A percentile compares a stretch with the other conserved stretches of the same genome.
These are phyloP conservation scores for Rubia yunnanensis DNA, from an alignment of 257 asterid genomes.

Conservation along the genomic window DNA sequence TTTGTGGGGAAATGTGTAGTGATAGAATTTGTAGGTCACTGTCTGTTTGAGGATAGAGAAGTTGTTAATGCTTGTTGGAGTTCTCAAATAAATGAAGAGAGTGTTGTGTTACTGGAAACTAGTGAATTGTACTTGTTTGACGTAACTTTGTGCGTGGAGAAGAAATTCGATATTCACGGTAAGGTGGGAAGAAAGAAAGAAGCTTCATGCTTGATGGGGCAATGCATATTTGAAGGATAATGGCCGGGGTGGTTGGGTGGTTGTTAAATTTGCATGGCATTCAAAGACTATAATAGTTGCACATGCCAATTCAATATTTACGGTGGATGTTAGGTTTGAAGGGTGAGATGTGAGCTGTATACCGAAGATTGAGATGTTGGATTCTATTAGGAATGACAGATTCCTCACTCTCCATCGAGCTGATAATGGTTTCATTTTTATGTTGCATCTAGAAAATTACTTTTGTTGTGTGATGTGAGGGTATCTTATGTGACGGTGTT, in stretches of 20 bases:
- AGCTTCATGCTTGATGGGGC: conserved; percentile 32
- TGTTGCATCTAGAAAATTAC: too few relatives aligned
- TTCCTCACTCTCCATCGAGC: conserved; percentile 49
- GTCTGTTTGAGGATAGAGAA: conserved; percentile 30
- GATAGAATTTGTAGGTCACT: conserved; percentile 44
- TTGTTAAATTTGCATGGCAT: conserved; percentile 73
- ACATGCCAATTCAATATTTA: conserved; percentile 34
- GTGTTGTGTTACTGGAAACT: too few relatives aligned
- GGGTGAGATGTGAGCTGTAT: conserved; percentile 33
- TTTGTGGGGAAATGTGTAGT: conserved; percentile 27
- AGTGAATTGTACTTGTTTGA: conserved; percentile 60
- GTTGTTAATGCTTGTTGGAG: conserved; percentile 73
- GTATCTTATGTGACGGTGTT: conserved; percentile 44
- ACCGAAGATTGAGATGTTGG: conserved; percentile 44
- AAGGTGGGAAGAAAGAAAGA: conserved; percentile 20
- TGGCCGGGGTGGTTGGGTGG: conserved; percentile 37
- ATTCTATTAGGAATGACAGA: conserved; percentile 31
- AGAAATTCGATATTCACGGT: conserved; percentile 6
- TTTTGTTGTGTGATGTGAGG: conserved; percentile 66
- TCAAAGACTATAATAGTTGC: conserved; percentile 54
- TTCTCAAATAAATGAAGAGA: conserved; percentile 62
- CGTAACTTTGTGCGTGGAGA: conserved; percentile 23
- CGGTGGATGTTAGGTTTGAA: conserved; percentile 51
- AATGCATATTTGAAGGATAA: conserved; percentile 12
- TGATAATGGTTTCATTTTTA: conserved; percentile 40